These are phyloP conservation scores for Epichloe coenophiala DNA, from an alignment of 2,329 filamentous ascomycete species.

Conservation along the genomic window DNA sequence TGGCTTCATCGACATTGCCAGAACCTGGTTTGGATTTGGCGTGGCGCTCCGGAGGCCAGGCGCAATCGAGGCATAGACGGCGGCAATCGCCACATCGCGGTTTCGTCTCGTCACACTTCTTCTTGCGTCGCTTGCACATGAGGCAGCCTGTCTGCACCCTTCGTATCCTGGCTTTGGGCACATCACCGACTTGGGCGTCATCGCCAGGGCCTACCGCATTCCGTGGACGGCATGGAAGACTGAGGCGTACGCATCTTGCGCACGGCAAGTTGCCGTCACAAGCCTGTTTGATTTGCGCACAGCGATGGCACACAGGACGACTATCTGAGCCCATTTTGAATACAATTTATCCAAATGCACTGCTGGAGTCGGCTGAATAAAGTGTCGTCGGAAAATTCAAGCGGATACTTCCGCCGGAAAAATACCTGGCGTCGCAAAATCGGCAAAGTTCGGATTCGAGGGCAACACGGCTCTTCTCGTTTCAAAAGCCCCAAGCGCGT, in stretches of 20 bases:
- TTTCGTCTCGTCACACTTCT: slow-evolving; percentile 33
- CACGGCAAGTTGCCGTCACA: slow-evolving; percentile 21
- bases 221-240: slow-evolving; percentile 18
- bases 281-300: slow-evolving; percentile 23
- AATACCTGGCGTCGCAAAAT: neutral
- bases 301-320: slow-evolving; percentile 20
- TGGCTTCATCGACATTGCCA: slow-evolving; percentile 4
- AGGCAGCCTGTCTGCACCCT: slow-evolving; percentile 27
- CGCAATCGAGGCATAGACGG: slow-evolving; percentile 20
- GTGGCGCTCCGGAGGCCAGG: slow-evolving; percentile 16
- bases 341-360: neutral
- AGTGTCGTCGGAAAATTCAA: neutral
- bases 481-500: neutral
- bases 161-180: slow-evolving; percentile 20
- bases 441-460: neutral
- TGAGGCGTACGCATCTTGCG: slow-evolving; percentile 19
- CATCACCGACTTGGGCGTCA: slow-evolving; percentile 7
- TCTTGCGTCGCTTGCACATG: slow-evolving; percentile 32
- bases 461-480: neutral
- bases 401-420: neutral
- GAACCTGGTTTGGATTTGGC: slow-evolving; percentile 7
- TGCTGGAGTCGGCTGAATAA: neutral
- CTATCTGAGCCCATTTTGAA: slow-evolving; percentile 15
- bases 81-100: slow-evolving; percentile 26
- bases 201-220: slow-evolving; percentile 8